Evolutionary conservation across 139 green algal species (phyloP).

Genomic region (Medakamo hakoo): DNA sequence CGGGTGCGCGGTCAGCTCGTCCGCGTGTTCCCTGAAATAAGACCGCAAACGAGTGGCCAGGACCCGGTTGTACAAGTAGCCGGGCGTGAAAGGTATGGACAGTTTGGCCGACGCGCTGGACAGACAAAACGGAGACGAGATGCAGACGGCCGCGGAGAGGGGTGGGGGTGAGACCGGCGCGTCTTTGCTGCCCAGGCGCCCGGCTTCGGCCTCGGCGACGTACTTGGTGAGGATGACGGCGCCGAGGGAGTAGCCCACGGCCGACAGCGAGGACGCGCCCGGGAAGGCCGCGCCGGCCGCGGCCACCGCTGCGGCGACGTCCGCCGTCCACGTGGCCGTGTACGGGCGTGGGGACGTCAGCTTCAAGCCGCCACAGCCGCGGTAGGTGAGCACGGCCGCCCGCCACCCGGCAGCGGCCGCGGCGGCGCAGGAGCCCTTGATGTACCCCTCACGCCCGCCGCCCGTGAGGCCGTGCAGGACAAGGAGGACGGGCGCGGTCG

Average conservation of each 20-base stretch:
- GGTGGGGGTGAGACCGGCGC: too few relatives aligned
- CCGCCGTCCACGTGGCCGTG: slow-evolving; percentile 27
- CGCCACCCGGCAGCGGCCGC: slow-evolving; percentile 27
- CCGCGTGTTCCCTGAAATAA: slow-evolving; percentile 23
- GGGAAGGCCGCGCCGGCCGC: slow-evolving; percentile 29
- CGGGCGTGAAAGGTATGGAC: slow-evolving; percentile 12
- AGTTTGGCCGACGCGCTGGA: slow-evolving; percentile 13
- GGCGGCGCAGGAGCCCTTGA: slow-evolving; percentile 38
- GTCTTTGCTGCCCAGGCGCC: slow-evolving; percentile 21
- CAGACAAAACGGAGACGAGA: slow-evolving; percentile 33
- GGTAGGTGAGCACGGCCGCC: slow-evolving; percentile 42
- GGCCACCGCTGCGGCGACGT: slow-evolving; percentile 26
- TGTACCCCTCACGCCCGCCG: slow-evolving; percentile 51
- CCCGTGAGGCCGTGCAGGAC: slow-evolving; percentile 14
- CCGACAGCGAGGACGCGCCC: slow-evolving; percentile 28
- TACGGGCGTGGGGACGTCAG: slow-evolving; percentile 36
- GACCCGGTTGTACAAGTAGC: slow-evolving; percentile 40
- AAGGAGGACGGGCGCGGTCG: slow-evolving; percentile 5
- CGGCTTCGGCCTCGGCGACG: slow-evolving; percentile 37
- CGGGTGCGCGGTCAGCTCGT: slow-evolving; percentile 9
- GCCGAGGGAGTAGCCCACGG: slow-evolving; percentile 52
- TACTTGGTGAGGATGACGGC: slow-evolving; percentile 59
- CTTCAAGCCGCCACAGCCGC: slow-evolving; percentile 47
- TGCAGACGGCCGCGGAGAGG: slow-evolving; percentile 28
- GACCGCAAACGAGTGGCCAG: slow-evolving; percentile 22